A percentile compares a stretch with the other conserved stretches of the same genome.
phyloP scores from a whole-genome alignment of 306 rosid genomes.

The Carpinus fangiana region DNA sequence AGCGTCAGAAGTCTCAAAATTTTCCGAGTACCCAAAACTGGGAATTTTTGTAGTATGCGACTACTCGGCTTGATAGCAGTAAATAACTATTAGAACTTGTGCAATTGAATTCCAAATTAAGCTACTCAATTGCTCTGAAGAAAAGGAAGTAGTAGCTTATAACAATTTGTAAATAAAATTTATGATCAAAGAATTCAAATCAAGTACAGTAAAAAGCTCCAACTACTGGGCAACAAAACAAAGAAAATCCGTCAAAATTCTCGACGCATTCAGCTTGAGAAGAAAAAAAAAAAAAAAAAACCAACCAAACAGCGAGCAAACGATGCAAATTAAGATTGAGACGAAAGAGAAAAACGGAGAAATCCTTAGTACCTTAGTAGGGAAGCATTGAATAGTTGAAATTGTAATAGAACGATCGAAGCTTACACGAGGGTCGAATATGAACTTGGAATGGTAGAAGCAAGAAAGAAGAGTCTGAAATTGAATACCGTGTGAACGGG shows the following conservation, averaged over 20 bases:
- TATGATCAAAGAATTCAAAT: neutral
- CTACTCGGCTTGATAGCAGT: conserved; percentile 37
- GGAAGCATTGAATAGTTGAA: conserved; percentile 5
- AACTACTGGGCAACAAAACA: conserved; percentile 5
- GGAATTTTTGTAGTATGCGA: conserved; percentile 3
- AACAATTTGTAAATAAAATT: neutral
- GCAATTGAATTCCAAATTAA: neutral
- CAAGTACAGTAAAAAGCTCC: neutral
- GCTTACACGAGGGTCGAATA: neutral
- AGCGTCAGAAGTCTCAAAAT: conserved; percentile 27
- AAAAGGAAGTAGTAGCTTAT: neutral
- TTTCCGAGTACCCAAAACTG: conserved; percentile 24
- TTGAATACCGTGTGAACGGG: conserved; percentile 4
- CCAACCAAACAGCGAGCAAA: conserved; percentile 2
- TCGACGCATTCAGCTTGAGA: neutral
- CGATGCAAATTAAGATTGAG: neutral
- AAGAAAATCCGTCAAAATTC: neutral
- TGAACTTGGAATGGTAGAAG: conserved; percentile 2
- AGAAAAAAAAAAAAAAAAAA: neutral
- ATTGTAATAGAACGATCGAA: neutral
- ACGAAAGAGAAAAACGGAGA: neutral
- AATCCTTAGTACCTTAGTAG: conserved; percentile 20
- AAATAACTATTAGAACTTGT: conserved; percentile 1
- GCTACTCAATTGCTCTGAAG: neutral
- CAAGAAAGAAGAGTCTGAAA: conserved; percentile 2